Conservation (phyloP, 306 rosid genomes). For the Castanospermum australe region DNA sequence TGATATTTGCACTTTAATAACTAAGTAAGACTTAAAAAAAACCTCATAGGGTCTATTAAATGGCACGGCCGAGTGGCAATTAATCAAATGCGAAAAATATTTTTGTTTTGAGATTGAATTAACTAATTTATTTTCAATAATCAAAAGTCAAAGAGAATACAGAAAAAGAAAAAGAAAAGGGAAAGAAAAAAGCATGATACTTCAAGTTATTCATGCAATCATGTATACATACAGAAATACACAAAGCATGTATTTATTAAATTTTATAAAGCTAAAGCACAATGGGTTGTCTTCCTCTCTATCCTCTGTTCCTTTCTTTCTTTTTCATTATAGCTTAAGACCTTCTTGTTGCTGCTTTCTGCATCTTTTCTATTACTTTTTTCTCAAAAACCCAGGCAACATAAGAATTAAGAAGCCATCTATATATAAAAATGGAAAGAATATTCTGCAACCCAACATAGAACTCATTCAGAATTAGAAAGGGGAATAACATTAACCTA, state of each 20-base stretch:
- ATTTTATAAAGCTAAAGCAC: constrained; percentile 4
- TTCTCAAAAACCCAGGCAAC: not conserved
- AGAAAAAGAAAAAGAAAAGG: not conserved
- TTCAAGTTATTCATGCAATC: not conserved
- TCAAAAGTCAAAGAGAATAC: not conserved
- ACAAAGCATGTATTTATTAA: not conserved
- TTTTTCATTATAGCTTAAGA: not conserved
- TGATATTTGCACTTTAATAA: not conserved
- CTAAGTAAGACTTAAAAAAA: not conserved
- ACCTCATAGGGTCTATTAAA: not conserved
- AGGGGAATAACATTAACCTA: not conserved
- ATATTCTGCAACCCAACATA: not conserved
- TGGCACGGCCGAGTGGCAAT: not conserved
- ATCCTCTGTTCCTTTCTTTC: not conserved
- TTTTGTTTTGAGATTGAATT: constrained; percentile 4
- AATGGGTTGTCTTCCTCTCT: not conserved
- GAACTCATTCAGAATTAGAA: not conserved
- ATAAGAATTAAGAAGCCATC: not conserved
- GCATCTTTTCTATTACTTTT: constrained; percentile 6
- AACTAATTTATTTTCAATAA: not conserved
- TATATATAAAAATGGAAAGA: constrained; percentile 1
- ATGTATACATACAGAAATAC: not conserved
- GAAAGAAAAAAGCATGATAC: constrained; percentile 9
- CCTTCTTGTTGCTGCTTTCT: constrained; percentile 1
- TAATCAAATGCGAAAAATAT: not conserved